Percentiles rank a stretch among this genome's conserved stretches.
Conservation (phyloP, 257 asterid genomes). For the Capsicum rhomboideum region DNA sequence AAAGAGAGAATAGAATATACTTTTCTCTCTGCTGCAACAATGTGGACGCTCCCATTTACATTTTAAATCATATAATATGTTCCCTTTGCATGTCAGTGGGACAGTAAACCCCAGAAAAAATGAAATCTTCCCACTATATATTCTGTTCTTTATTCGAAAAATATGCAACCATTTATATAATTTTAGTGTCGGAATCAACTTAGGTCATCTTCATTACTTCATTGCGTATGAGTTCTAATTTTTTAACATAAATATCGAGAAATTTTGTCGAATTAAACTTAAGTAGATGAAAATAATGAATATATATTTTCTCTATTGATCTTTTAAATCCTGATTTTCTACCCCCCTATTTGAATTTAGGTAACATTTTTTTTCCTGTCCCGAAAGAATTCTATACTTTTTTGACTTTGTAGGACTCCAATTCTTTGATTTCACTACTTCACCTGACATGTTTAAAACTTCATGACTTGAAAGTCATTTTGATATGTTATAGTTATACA, state of each 20-base stretch:
- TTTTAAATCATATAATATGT: background rate
- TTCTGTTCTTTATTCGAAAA: too few species aligned
- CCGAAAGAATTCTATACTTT: background rate
- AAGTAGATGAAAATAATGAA: background rate
- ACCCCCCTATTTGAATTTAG: background rate
- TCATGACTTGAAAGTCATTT: background rate
- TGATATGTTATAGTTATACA: background rate
- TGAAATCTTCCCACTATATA: background rate
- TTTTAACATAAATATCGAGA: background rate
- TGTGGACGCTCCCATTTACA: background rate
- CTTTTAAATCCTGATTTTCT: background rate
- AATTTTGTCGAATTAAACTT: background rate
- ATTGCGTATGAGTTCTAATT: background rate
- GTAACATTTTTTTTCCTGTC: background rate
- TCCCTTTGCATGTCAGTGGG: slow-evolving; percentile 5
- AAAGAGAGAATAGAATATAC: background rate
- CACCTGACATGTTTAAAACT: background rate
- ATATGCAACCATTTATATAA: background rate
- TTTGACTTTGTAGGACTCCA: background rate
- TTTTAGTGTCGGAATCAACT: too few species aligned
- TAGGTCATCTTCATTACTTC: too few species aligned
- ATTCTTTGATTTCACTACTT: background rate
- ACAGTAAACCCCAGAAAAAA: background rate
- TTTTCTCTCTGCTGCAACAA: background rate
- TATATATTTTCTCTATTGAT: slow-evolving; percentile 17